phyloP scores from a whole-genome alignment of 2,329 filamentous ascomycete species.

The Trichoderma harzianum region DNA sequence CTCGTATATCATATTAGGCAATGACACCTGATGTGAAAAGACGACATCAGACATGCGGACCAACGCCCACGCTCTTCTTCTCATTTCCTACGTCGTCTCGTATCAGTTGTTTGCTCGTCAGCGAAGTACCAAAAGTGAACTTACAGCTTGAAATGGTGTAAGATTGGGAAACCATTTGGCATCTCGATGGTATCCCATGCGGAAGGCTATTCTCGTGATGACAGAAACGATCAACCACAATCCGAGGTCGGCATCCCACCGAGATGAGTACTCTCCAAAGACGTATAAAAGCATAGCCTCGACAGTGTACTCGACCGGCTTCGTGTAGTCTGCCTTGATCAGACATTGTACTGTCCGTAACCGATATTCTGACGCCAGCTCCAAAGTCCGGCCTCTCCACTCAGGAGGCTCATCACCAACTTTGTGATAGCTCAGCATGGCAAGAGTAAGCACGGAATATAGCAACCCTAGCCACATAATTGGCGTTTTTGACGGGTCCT shows the following conservation, averaged over 20 bases:
- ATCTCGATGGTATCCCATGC: conserved; percentile 77
- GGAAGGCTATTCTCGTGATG: conserved; percentile 56
- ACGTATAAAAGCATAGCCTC: conserved; percentile 75
- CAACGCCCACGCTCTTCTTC: conserved; percentile 64
- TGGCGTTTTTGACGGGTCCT: conserved; percentile 67
- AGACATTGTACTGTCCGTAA: conserved; percentile 75
- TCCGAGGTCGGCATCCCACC: conserved; percentile 69
- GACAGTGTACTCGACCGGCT: conserved; percentile 69
- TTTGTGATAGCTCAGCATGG: conserved; percentile 75
- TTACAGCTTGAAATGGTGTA: conserved; percentile 66
- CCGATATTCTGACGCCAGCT: conserved; percentile 62
- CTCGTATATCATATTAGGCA: conserved; percentile 67
- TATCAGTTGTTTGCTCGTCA: background rate
- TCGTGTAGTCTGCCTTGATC: conserved; percentile 72
- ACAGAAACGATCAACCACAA: conserved; percentile 57
- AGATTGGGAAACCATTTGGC: conserved; percentile 70
- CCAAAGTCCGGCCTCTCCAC: conserved; percentile 64
- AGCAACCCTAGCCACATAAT: conserved; percentile 77
- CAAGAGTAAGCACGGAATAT: conserved; percentile 72
- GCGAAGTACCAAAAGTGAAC: conserved; percentile 24
- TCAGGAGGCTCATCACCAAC: conserved; percentile 77
- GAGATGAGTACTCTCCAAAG: conserved; percentile 70
- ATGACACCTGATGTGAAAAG: conserved; percentile 71
- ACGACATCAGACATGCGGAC: conserved; percentile 71
- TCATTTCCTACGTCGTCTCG: conserved; percentile 58